phyloP scores from a whole-genome alignment of 2,329 filamentous ascomycete genomes.

The Geosmithia morbida region DNA sequence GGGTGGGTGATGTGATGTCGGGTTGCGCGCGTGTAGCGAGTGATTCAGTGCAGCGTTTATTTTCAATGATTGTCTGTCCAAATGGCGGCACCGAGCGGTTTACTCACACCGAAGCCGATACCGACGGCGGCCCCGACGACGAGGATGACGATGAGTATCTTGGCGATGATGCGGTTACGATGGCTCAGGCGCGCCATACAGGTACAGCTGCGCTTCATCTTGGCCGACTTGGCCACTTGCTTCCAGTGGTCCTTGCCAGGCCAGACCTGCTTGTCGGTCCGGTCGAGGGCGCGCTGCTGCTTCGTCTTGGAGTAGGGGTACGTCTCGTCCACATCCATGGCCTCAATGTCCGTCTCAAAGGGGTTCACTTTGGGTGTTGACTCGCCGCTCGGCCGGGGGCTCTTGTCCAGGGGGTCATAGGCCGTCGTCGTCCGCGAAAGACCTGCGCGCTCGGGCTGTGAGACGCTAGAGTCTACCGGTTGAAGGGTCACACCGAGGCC shows the following conservation, averaged over 20 bases:
- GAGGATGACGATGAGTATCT: slow-evolving; percentile 36
- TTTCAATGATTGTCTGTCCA: slow-evolving; percentile 26
- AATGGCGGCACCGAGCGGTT: slow-evolving; percentile 42
- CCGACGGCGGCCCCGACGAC: slow-evolving; percentile 38
- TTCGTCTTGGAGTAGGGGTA: slow-evolving; percentile 21
- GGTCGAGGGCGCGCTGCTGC: slow-evolving; percentile 1
- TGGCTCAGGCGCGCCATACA: slow-evolving; percentile 38
- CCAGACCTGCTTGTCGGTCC: slow-evolving; percentile 39
- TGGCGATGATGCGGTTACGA: slow-evolving; percentile 37
- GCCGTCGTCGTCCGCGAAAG: slow-evolving; percentile 11
- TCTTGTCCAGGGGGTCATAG: slow-evolving; percentile 7
- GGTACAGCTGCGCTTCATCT: slow-evolving; percentile 31
- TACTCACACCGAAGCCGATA: slow-evolving; percentile 46
- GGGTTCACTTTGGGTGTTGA: slow-evolving; percentile 35
- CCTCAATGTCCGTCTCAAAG: slow-evolving; percentile 45
- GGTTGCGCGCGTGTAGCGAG: no score
- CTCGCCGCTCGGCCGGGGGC: slow-evolving; percentile 18
- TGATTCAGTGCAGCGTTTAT: background rate
- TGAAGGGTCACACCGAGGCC: background rate
- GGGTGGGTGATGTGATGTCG: background rate
- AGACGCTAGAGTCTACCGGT: slow-evolving; percentile 5
- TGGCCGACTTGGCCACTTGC: slow-evolving; percentile 40
- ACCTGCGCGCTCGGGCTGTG: slow-evolving; percentile 14
- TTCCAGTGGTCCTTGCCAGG: slow-evolving; percentile 46
- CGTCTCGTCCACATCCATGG: slow-evolving; percentile 15